Base-by-base conservation (phyloP, 139 green algal species). In the Tetradesmus lagerheimii region DNA sequence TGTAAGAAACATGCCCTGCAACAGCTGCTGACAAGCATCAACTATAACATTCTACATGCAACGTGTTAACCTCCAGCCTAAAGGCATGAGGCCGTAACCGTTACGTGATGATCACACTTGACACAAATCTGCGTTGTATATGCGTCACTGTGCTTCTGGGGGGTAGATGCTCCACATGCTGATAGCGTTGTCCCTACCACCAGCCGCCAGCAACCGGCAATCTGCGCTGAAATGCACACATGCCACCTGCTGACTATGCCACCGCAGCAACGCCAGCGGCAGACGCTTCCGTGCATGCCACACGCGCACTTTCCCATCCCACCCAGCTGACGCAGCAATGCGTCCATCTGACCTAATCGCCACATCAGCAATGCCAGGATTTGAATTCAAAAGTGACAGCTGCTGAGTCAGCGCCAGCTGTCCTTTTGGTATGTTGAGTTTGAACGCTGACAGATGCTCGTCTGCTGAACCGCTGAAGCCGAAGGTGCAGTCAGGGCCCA, bases 91-190 rank as follows among this genome's bases (percentile, higher is more conserved):
- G n/a, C n/a, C n/a, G n/a, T n/a, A n/a, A n/a, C n/a, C n/a, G n/a
- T n/a, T n/a, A n/a, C n/a, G n/a, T n/a, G n/a, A n/a, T n/a, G n/a
- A n/a, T n/a, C n/a, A n/a, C n/a, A n/a, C n/a, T n/a, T n/a, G n/a
- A n/a, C n/a, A n/a, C n/a, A n/a, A n/a, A n/a, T n/a, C n/a, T n/a
- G n/a, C n/a, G n/a, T n/a, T n/a, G n/a, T n/a, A n/a, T n/a, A n/a
- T n/a, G n/a, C n/a, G n/a, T 39, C 67, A 78, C 11, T 37, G 2
- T 0, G 8, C 3, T 9, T 39, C 37, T 23, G 83, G 83, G 18
- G 85, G 85, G 43, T 83, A 90, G 15, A 90, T 18, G 71, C 74
- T 78, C 86, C 86, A 90, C 67, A 90, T 25, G 43, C 71, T 83
- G 43, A 90, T 83, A 45, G 39, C 18, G 35, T 83, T 74, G 75